A percentile compares a stretch with the other conserved stretches of the same genome.
phyloP scores from a whole-genome alignment of 495 filamentous ascomycete species.

The Neurospora sp. region DNA sequence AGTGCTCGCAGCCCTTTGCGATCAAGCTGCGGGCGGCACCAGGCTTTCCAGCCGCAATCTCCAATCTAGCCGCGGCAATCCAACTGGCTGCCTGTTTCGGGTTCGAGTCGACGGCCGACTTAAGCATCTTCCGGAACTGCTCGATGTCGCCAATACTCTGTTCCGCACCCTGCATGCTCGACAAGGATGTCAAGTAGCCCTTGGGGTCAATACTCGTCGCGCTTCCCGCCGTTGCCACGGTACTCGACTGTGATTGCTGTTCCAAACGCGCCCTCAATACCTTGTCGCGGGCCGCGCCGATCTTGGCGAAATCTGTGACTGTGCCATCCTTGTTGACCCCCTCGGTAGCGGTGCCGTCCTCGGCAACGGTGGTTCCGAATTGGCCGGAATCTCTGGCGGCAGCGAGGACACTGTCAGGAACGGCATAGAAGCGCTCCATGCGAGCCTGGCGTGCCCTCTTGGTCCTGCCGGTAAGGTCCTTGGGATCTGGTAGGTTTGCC shows the following conservation, averaged over 20 bases:
- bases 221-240: slow-evolving; percentile 66
- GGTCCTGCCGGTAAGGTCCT: slow-evolving; percentile 91
- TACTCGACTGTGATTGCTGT: slow-evolving; percentile 64
- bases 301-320: slow-evolving; percentile 97
- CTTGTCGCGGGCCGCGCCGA: slow-evolving; percentile 89
- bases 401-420: slow-evolving; percentile 92
- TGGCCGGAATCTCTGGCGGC: slow-evolving; percentile 69
- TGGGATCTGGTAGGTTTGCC: slow-evolving; percentile 90
- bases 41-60: slow-evolving; percentile 84
- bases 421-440: slow-evolving; percentile 84
- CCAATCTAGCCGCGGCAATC: slow-evolving; percentile 88
- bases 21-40: slow-evolving; percentile 80
- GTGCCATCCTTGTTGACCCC: slow-evolving; percentile 56
- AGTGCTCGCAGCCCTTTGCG: slow-evolving; percentile 74
- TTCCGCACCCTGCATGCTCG: slow-evolving; percentile 65
- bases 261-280: slow-evolving; percentile 86
- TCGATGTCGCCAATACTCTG: slow-evolving; percentile 93
- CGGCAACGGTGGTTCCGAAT: slow-evolving; percentile 74
- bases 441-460: slow-evolving; percentile 72
- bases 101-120: slow-evolving; percentile 93
- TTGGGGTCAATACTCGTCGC: slow-evolving; percentile 90
- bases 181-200: slow-evolving; percentile 87
- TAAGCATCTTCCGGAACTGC: slow-evolving; percentile 81
- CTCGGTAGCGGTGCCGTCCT: slow-evolving; percentile 56
- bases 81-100: slow-evolving; percentile 91